Evolutionary conservation across 306 rosid genomes (phyloP).

Genomic region (Casuarina glauca): DNA sequence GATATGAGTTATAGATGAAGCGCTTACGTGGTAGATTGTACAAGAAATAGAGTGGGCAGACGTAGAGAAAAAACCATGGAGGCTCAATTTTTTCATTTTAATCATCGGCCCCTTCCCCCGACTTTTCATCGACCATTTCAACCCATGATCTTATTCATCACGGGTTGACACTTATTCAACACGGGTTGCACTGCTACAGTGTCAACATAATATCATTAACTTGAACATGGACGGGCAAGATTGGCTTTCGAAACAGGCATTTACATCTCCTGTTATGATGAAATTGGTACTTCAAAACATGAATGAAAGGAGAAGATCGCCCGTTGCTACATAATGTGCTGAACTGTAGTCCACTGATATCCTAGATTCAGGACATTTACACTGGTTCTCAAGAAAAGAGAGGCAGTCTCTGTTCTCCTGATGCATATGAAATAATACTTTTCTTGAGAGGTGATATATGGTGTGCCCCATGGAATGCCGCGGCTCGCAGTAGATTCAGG

Average conservation of each 20-base stretch:
- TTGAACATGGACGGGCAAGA: neutral
- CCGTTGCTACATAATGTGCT: neutral
- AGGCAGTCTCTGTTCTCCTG: constrained; percentile 77
- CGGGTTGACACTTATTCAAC: too few relatives aligned
- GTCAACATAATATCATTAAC: neutral
- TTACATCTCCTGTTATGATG: neutral
- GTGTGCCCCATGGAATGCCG: constrained; percentile 73
- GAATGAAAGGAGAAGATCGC: neutral
- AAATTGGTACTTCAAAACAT: neutral
- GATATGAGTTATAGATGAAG: too few relatives aligned
- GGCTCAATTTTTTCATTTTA: too few relatives aligned
- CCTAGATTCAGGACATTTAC: constrained; percentile 10
- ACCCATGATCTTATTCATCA: neutral
- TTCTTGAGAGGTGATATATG: constrained; percentile 73
- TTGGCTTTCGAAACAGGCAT: neutral
- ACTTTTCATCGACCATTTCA: neutral
- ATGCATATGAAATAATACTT: constrained; percentile 85
- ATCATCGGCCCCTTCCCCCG: neutral
- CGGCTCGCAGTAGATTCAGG: constrained; percentile 66
- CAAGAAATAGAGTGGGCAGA: too few relatives aligned
- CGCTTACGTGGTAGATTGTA: too few relatives aligned
- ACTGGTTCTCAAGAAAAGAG: constrained; percentile 47
- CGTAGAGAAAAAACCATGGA: too few relatives aligned
- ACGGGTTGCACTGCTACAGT: too few relatives aligned
- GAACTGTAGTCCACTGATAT: neutral